phyloP scores from a whole-genome alignment of 2,329 filamentous ascomycete genomes.

The Diaporthe destruens region DNA sequence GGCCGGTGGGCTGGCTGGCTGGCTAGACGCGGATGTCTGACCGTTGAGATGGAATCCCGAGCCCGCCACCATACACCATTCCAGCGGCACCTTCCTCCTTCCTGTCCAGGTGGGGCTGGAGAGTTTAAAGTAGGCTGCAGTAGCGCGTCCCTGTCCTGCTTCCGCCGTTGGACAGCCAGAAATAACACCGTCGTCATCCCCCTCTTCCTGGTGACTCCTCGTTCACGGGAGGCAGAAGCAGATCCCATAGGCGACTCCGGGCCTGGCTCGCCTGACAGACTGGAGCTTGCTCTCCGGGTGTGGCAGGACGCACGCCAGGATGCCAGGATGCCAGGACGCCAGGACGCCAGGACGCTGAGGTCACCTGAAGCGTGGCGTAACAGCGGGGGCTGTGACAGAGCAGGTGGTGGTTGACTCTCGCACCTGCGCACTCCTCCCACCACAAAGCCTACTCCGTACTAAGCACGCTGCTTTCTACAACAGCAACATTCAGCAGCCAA shows the following conservation, averaged over 20 bases:
- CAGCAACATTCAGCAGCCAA: neutral
- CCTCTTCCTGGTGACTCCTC: neutral
- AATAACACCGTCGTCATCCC: conserved; percentile 25
- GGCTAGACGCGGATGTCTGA: conserved; percentile 20
- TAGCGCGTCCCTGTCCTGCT: conserved; percentile 33
- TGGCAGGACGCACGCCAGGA: conserved; percentile 17
- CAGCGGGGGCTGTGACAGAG: conserved; percentile 2
- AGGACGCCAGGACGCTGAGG: conserved; percentile 14
- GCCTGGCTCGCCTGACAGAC: neutral
- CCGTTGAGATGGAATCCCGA: conserved; percentile 28
- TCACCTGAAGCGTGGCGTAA: conserved; percentile 23
- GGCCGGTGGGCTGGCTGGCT: neutral
- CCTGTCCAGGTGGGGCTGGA: conserved; percentile 32
- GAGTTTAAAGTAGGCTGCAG: conserved; percentile 37
- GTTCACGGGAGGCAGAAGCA: neutral
- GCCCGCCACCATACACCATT: conserved; percentile 17
- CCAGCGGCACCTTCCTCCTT: neutral
- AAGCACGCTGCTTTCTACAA: too few species aligned
- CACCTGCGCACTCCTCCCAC: neutral
- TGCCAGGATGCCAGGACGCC: neutral
- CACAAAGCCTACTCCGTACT: too few species aligned
- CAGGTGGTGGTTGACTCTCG: neutral
- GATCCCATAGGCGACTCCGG: neutral
- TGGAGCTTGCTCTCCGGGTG: conserved; percentile 2
- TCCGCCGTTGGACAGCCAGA: conserved; percentile 24